Evolutionary conservation across 179 eudicot genomes (phyloP).

Genomic region (Silene noctiflora): DNA sequence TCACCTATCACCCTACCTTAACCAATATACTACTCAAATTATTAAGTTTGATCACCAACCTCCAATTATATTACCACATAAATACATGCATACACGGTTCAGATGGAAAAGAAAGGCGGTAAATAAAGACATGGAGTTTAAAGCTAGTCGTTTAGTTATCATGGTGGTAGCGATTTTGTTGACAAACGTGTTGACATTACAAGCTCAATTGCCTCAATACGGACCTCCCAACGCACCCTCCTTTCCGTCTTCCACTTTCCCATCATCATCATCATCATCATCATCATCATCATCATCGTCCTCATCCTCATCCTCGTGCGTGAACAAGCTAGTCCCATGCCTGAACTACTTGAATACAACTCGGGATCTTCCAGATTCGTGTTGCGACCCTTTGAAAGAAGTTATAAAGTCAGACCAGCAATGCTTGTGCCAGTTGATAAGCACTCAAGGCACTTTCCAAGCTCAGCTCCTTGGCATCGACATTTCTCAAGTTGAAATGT

Average conservation of each 20-base stretch:
- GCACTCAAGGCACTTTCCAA: slow-evolving; percentile 45
- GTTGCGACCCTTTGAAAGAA: slow-evolving; percentile 61
- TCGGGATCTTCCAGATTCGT: slow-evolving; percentile 42
- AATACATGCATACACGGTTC: slow-evolving; percentile 11
- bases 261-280: slow-evolving; percentile 11
- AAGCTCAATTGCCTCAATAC: slow-evolving; percentile 20
- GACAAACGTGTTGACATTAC: neutral
- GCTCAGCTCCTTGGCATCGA: slow-evolving; percentile 61
- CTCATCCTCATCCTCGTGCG: slow-evolving; percentile 32
- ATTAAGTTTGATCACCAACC: slow-evolving; percentile 35
- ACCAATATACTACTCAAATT: neutral
- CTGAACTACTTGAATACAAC: slow-evolving; percentile 45
- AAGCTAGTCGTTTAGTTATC: slow-evolving; percentile 3
- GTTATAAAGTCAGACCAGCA: slow-evolving; percentile 49
- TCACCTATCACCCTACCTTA: slow-evolving; percentile 8
- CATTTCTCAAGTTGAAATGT: slow-evolving; percentile 47
- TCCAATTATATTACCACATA: neutral
- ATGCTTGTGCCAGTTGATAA: slow-evolving; percentile 65
- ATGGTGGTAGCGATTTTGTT: slow-evolving; percentile 18
- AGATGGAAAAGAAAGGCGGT: neutral
- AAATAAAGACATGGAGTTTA: slow-evolving; percentile 10
- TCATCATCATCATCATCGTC: slow-evolving; percentile 10
- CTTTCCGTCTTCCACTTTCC: slow-evolving; percentile 6
- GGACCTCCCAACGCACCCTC: slow-evolving; percentile 3
- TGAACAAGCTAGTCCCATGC: slow-evolving; percentile 54